These are phyloP conservation scores for Lepiota brunneoincarnata DNA, from an alignment of 768 basidiomycete genomes.

Conservation along the genomic window DNA sequence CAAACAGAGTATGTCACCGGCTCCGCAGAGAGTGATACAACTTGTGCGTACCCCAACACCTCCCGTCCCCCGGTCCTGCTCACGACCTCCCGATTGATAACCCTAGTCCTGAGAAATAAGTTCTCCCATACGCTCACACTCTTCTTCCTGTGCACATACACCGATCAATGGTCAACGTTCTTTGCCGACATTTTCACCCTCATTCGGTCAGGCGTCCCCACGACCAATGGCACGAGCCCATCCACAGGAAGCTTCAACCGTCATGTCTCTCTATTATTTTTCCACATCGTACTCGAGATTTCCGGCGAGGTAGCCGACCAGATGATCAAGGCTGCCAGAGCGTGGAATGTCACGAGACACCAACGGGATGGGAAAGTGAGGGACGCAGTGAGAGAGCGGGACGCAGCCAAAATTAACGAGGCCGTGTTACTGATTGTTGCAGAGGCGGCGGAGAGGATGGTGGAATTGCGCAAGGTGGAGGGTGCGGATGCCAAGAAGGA, in stretches of 20 bases:
- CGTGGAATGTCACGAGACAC: conserved; percentile 68
- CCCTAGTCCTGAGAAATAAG: conserved; percentile 87
- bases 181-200: conserved; percentile 76
- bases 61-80: conserved; percentile 2
- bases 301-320: conserved; percentile 98
- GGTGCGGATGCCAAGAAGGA: conserved; percentile 41
- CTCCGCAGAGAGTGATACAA: conserved; percentile 73
- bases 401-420: conserved; percentile 83
- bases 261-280: conserved; percentile 84
- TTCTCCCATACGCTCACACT: conserved; percentile 88
- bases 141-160: conserved; percentile 86
- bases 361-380: conserved; percentile 81
- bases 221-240: conserved; percentile 45
- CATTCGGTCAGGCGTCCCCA: conserved; percentile 43
- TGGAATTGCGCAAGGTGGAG: conserved; percentile 45
- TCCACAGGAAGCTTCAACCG: conserved; percentile 65
- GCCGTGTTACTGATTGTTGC: conserved; percentile 82
- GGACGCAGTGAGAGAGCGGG: conserved; percentile 87
- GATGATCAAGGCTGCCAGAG: conserved; percentile 83
- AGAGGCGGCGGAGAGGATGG: conserved; percentile 63
- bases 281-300: conserved; percentile 91
- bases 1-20: conserved; percentile 88
- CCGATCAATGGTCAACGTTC: conserved; percentile 83
- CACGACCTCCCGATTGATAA: conserved; percentile 4
- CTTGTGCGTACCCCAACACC: conserved; percentile 56